Conservation (phyloP, 2,329 filamentous ascomycete species). For the Trichothecium roseum region DNA sequence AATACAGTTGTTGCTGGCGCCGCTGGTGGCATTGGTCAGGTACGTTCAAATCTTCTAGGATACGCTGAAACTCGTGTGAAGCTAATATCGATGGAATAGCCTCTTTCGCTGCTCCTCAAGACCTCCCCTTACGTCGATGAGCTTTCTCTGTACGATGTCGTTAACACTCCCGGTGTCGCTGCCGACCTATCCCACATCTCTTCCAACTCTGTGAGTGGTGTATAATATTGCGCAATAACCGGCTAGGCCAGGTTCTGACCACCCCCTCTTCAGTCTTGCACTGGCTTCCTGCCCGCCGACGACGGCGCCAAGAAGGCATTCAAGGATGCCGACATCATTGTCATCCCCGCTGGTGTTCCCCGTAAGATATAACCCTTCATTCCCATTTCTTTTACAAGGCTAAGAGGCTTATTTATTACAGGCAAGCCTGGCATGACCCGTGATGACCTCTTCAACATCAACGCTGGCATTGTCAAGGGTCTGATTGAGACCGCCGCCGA, state of each 20-base stretch:
- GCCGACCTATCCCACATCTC: conserved; percentile 97
- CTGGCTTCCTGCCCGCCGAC: conserved; percentile 78
- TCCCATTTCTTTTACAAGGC: conserved; percentile 4
- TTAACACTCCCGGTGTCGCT: conserved; percentile 94
- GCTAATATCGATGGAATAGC: conserved; percentile 39
- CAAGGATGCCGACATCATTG: conserved; percentile 87
- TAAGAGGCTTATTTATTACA: conserved; percentile 24
- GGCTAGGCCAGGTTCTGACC: background rate
- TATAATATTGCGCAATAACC: conserved; percentile 2
- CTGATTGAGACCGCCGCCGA: conserved; percentile 83
- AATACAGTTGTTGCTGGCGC: conserved; percentile 75
- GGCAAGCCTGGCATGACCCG: conserved; percentile 99
- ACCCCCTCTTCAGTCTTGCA: conserved; percentile 56
- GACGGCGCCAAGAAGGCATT: conserved; percentile 80
- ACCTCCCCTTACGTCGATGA: conserved; percentile 78
- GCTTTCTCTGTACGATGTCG: conserved; percentile 97
- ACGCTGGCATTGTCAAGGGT: conserved; percentile 93
- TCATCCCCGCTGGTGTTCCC: conserved; percentile 96
- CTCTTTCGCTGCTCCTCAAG: conserved; percentile 94
- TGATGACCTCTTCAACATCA: conserved; percentile 99
- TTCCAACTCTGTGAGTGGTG: conserved; percentile 57
- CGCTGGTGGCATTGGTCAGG: conserved; percentile 97
- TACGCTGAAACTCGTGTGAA: background rate
- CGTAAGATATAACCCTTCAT: conserved; percentile 45
- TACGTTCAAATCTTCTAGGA: conserved; percentile 27